Evolutionary conservation across 495 filamentous ascomycete species (phyloP), one percentile per base, ranked within the genome.

Genomic region (Penicillium nucicola): DNA sequence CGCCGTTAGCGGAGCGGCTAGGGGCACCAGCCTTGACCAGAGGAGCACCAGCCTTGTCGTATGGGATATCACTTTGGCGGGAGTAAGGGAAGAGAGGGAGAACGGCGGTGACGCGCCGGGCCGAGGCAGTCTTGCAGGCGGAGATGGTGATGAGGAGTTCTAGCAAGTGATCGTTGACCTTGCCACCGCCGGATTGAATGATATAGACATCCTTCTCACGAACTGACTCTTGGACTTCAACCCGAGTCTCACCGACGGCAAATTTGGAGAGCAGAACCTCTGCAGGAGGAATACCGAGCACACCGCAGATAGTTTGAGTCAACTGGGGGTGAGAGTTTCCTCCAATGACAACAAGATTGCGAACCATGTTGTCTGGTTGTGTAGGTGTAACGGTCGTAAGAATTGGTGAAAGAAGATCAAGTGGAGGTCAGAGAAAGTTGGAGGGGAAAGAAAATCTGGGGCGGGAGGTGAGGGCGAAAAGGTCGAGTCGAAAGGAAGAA

Each of bases 161-260:
- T 75, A 98, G 84, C 39, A 98, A 78, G 68, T 96, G 84, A 66
- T 98, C 93, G 62, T 98, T 98, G 71, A 97, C 89, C 54, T 87
- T 91, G 40, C 89, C 88, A 49, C 85, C 83, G 44, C 91, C 89
- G 42, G 86, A 89, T 68, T 97, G 91, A 56, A 97, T 88, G 67
- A 97, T 95, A 71, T 95, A 96, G 62, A 98, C 92, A 78, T 97
- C 93, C 68, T 98, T 98, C 49, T 86, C 95, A 57, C 93, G 88
- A 34, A 98, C 92, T 18, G 89, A 95, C 72, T 97, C 93, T 61
- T 88, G 77, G 58, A 98, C 93, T 70, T 97, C 93, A 50, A 95
- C 90, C 28, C 95, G 84, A 50, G 88, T 97, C 69, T 97, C 95
- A 38, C 93, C 93, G 44, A 92, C 89, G 13, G 87, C 84, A 70